A percentile compares a stretch with the other conserved stretches of the same genome.
These are phyloP conservation scores for Pythium monospermum DNA, from an alignment of 352 stramenopile genomes.

Conservation along the genomic window DNA sequence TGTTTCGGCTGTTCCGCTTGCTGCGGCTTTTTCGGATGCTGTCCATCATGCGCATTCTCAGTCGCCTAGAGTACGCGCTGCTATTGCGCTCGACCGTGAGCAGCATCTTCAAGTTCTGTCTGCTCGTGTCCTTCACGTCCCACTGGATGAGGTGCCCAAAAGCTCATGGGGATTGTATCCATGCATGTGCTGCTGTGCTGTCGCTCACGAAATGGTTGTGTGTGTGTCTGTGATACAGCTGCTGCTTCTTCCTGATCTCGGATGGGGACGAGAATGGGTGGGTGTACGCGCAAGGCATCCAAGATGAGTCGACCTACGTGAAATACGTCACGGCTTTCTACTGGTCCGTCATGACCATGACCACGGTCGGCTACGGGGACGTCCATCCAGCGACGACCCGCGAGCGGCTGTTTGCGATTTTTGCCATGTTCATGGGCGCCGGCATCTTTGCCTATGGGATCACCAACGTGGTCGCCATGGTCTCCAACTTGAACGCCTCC, in stretches of 20 bases:
- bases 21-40: slow-evolving; percentile 60
- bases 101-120: slow-evolving; percentile 73
- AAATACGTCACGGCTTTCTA: slow-evolving; percentile 66
- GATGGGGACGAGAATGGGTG: slow-evolving; percentile 42
- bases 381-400: slow-evolving; percentile 44
- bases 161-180: neutral
- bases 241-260: slow-evolving; percentile 60
- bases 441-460: slow-evolving; percentile 83
- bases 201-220: neutral
- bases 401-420: slow-evolving; percentile 67
- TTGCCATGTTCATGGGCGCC: slow-evolving; percentile 67
- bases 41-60: slow-evolving; percentile 69
- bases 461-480: slow-evolving; percentile 63
- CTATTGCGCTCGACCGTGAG: slow-evolving; percentile 71
- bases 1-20: slow-evolving; percentile 65
- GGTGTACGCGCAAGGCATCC: slow-evolving; percentile 32
- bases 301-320: slow-evolving; percentile 36
- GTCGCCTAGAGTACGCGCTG: slow-evolving; percentile 63
- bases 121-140: slow-evolving; percentile 74
- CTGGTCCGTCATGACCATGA: slow-evolving; percentile 80
- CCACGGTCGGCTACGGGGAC: slow-evolving; percentile 73
- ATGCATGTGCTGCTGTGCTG: too few relatives aligned
- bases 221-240: slow-evolving; percentile 23
- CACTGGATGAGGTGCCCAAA: slow-evolving; percentile 64
- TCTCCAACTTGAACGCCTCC: slow-evolving; percentile 66